Percentiles rank a stretch among this genome's conserved stretches.
Evolutionary conservation across 768 basidiomycete species (phyloP).

Genomic region (Asterophora lycoperdoides): DNA sequence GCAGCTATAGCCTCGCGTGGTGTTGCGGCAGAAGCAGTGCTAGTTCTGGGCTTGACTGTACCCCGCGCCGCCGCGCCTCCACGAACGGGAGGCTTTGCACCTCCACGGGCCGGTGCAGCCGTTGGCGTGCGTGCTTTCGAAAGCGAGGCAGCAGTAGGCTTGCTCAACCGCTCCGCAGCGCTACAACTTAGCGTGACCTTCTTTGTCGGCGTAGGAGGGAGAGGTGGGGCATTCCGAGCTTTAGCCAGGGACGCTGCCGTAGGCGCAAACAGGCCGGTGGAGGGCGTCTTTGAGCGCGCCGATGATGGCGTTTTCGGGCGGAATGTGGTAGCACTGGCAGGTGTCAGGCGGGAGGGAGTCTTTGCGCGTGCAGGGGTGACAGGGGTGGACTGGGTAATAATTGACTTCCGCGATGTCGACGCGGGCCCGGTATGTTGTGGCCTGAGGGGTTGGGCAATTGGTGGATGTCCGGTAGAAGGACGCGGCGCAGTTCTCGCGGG

Average conservation of each 20-base stretch:
- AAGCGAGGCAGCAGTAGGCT: constrained; percentile 78
- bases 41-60: constrained; percentile 19
- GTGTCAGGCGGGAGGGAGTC: constrained; percentile 25
- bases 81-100: constrained; percentile 22
- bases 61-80: constrained; percentile 28
- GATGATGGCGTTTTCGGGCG: constrained; percentile 33
- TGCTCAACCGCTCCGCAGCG: constrained; percentile 64
- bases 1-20: constrained; percentile 18
- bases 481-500: constrained; percentile 20
- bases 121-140: constrained; percentile 49
- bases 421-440: constrained; percentile 39
- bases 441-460: constrained; percentile 24
- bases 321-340: constrained; percentile 4
- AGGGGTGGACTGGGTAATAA: constrained; percentile 19
- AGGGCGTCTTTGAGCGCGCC: constrained; percentile 56
- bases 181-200: constrained; percentile 51
- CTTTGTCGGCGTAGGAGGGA: constrained; percentile 45
- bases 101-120: constrained; percentile 25
- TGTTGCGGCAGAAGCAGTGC: constrained; percentile 13
- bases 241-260: constrained; percentile 79
- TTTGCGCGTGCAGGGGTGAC: constrained; percentile 29
- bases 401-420: constrained; percentile 26
- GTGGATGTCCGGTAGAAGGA: constrained; percentile 15
- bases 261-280: constrained; percentile 70
- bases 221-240: constrained; percentile 50